Percentiles rank a stretch among this genome's conserved stretches.
Conservation (phyloP, 371 early-diverging fungal genomes). For the Mucor circinelloides region DNA sequence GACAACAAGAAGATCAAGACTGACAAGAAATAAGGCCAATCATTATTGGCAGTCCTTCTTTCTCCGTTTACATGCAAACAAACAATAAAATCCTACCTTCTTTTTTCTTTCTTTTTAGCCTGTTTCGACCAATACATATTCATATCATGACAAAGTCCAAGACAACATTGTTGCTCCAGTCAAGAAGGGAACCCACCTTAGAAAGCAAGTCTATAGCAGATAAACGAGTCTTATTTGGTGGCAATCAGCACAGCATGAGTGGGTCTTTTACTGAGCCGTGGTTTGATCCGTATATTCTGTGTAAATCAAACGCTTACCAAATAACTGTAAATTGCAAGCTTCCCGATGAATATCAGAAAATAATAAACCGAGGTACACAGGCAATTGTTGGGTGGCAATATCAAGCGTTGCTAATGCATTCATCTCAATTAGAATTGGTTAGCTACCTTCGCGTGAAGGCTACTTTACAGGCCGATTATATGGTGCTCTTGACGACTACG, state of each 20-base stretch:
- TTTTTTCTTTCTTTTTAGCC: not conserved
- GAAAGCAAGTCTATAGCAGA: not conserved
- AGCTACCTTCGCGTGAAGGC: not conserved
- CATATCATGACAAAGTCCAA: not conserved
- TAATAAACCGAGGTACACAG: not conserved
- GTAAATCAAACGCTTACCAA: not conserved
- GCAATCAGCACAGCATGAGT: not conserved
- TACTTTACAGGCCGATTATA: not conserved
- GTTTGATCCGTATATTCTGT: not conserved
- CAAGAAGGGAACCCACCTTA: not conserved
- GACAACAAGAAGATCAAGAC: slow-evolving; percentile 6
- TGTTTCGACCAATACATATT: not conserved
- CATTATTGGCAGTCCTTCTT: not conserved
- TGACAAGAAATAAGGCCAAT: not conserved
- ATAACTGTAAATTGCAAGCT: not conserved
- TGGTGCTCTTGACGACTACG: not conserved
- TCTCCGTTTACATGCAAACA: not conserved
- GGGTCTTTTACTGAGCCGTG: not conserved
- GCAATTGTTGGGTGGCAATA: not conserved
- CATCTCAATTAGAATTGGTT: not conserved
- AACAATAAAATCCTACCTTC: not conserved
- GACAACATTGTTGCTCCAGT: not conserved
- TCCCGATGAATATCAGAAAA: not conserved
- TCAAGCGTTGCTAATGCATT: not conserved
- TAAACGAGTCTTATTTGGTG: not conserved